Evolutionary conservation across 768 basidiomycete genomes (phyloP), one percentile per base, ranked within the genome.

Genomic region (Boletus reticuloceps): DNA sequence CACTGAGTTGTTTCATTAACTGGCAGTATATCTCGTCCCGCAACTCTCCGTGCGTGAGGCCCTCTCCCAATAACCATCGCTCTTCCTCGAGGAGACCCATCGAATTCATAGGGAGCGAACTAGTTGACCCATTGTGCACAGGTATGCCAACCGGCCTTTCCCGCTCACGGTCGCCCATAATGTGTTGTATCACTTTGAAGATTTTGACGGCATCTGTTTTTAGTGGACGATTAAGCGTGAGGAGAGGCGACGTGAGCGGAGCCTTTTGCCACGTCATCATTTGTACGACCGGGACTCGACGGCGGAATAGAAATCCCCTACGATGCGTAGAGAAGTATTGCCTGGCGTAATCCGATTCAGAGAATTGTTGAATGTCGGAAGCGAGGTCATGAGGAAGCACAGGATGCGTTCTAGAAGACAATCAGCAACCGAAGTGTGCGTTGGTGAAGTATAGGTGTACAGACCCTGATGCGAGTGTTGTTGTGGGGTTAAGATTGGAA

Each of bases 21-120:
- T 97, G 95, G 64, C 91, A 94, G 62, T 91, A 98, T 47, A 95
- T 86, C 72, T 97, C 95, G 70, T 98, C 95, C 58, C 94, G 75
- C 63, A 97, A 75, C 72, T 96, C 93, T 12, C 88, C 85, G 54
- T 93, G 84, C 3, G 80, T 69, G 37, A 97, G 77, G 4, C 91
- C 94, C 64, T 91, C 86, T 43, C 82, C 79, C 11, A 96, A 77
- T 55, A 97, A 72, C 90, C 91, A 94, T 20, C 91, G 78, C 58
- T 94, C 89, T 69, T 95, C 93, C 63, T 94, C 92, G 19, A 94
- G 69, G 39, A 89, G 71, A 11, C 77, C 76, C 31, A 72, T 62
- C 40, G 60, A 63, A 3, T 81, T 82, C 0, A 64, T 79, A 20
- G 62, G 59, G 36, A 81, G 72, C 19, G 79, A 73, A 36, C 69